Evolutionary conservation across 1,284 basidiomycete genomes (phyloP), one percentile per base, ranked within the genome.

Genomic region (Salmacisia buchloeana): DNA sequence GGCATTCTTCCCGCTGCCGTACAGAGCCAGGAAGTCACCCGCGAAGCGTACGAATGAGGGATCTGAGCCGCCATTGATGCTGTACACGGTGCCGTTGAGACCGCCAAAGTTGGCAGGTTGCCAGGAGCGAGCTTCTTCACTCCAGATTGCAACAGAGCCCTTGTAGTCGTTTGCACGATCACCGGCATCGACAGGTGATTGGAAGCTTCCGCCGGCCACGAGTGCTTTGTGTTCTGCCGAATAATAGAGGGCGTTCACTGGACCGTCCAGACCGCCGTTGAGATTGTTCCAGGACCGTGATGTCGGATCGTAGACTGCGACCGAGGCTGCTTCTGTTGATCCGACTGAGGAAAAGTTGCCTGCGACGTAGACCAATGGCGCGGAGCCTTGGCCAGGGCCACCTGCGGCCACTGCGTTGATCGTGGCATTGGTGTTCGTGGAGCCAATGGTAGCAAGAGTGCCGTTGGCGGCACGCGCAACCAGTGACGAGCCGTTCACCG

Each of bases 181-280:
- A 13, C 25, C 36, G 36, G 70, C 43, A 29, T 77, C 67, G 64
- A 74, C 45, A 13, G 83, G 80, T n/a, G 79, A 70, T 29, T 76
- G 38, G 80, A 97, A 97, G 34, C 81, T 83, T 27, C 94, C 94
- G 31, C 92, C 92, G 23, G 85, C 88, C 89, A 94, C 94, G 52
- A 98, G 82, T 69, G 87, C 86, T 68, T 83, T 83, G 66, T 86
- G 84, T 56, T 83, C 82, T 12, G 84, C 72, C 80, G 97, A 92
- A 81, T 94, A 98, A 71, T 85, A 90, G n/a, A 96, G 73, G 1
- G 91, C 83, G 60, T 85, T 82, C 5, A 97, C 85, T 52, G 84
- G 82, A 43, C 90, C 92, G 69, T 92, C 76, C 18, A 77, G 61
- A 39, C 74, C 74, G 59, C 58, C 58, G 12, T 34, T n/a, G 5